These are phyloP conservation scores for Penicillium psychrosexuale DNA, from an alignment of 2,329 filamentous ascomycete genomes.

Conservation along the genomic window DNA sequence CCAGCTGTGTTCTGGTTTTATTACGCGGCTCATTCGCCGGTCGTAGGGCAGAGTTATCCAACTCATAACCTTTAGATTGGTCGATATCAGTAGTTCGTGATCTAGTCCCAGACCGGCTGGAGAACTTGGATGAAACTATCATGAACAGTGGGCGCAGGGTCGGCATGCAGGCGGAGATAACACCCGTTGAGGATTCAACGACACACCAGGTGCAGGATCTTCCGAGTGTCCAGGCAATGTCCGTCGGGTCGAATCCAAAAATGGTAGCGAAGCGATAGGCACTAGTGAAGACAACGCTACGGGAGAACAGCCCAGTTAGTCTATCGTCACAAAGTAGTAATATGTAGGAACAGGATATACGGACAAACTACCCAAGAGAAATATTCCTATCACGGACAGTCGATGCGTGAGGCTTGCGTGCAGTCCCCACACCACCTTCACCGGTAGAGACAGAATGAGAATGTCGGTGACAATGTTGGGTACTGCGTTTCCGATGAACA, in stretches of 20 bases:
- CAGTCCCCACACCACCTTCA: constrained; percentile 26
- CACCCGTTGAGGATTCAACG: constrained; percentile 47
- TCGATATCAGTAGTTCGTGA: neutral
- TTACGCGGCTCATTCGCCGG: constrained; percentile 3
- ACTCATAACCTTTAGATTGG: neutral
- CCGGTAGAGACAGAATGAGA: constrained; percentile 25
- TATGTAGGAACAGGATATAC: neutral
- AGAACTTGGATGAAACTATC: constrained; percentile 6
- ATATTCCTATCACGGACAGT: constrained; percentile 11
- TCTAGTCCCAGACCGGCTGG: neutral
- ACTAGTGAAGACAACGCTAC: constrained; percentile 48
- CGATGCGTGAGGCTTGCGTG: constrained; percentile 21
- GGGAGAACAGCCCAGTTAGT: neutral
- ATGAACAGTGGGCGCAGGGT: constrained; percentile 17
- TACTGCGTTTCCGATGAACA: constrained; percentile 51
- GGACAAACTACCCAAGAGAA: constrained; percentile 17
- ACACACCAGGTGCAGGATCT: constrained; percentile 49
- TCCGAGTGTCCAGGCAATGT: constrained; percentile 50
- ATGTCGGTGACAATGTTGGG: constrained; percentile 34
- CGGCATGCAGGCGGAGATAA: constrained; percentile 25
- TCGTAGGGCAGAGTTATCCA: neutral
- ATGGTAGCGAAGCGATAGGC: constrained; percentile 50
- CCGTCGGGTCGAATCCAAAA: constrained; percentile 42
- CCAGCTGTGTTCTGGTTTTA: constrained; percentile 3
- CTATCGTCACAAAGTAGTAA: neutral